Conservation (phyloP, 1,284 basidiomycete species). For the Taiwanofungus camphoratus region DNA sequence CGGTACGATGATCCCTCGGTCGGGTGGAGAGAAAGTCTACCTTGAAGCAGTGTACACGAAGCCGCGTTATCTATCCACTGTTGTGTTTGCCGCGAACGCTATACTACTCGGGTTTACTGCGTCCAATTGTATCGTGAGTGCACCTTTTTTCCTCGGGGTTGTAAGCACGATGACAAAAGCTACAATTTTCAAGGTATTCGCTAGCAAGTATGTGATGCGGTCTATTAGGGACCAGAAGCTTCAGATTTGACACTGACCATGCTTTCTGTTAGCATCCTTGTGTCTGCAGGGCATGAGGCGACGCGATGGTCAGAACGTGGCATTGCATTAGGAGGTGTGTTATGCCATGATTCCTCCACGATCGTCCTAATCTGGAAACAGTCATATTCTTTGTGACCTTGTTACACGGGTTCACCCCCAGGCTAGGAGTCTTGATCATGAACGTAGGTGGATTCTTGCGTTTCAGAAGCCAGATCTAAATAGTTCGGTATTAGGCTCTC, state of each 20-base stretch:
- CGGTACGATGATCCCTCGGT: constrained; percentile 49
- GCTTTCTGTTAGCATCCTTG: constrained; percentile 36
- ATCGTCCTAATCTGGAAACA: constrained; percentile 3
- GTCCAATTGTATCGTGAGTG: constrained; percentile 48
- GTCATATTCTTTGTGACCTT: constrained; percentile 21
- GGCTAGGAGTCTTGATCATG: constrained; percentile 24
- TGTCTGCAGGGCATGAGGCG: constrained; percentile 36
- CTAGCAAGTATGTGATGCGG: constrained; percentile 11
- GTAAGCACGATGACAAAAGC: too few species aligned
- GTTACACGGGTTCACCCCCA: constrained; percentile 22
- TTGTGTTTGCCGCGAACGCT: constrained; percentile 54
- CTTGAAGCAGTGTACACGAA: constrained; percentile 63
- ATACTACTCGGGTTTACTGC: constrained; percentile 57
- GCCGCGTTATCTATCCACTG: constrained; percentile 57
- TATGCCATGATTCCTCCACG: background rate
- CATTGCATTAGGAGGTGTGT: constrained; percentile 48
- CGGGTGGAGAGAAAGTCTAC: constrained; percentile 76
- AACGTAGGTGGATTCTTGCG: constrained; percentile 17
- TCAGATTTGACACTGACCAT: background rate
- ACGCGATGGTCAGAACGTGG: constrained; percentile 48
- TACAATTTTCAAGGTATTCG: too few species aligned
- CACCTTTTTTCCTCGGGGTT: too few species aligned
- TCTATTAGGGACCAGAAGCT: too few species aligned
- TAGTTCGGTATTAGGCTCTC: constrained; percentile 27
- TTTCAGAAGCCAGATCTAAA: background rate